These are phyloP conservation scores for Podaxis sp. DNA, from an alignment of 768 basidiomycete species.

Conservation along the genomic window DNA sequence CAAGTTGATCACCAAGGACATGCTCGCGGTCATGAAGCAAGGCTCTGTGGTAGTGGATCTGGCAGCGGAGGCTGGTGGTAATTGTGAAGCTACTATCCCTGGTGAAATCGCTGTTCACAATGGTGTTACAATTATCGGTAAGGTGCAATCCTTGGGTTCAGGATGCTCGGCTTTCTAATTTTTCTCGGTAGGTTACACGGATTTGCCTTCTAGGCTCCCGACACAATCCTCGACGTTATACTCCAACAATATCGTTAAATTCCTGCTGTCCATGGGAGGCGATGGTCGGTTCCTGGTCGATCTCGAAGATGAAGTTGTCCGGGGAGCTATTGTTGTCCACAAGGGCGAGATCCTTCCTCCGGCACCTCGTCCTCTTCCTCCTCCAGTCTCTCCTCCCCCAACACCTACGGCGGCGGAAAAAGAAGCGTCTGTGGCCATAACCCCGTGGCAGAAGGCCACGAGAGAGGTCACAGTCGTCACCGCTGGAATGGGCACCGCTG, in stretches of 20 bases:
- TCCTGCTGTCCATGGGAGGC: conserved; percentile 75
- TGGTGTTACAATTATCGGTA: conserved; percentile 84
- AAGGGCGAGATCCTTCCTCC: conserved; percentile 65
- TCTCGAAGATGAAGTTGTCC: conserved; percentile 80
- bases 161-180: conserved; percentile 1
- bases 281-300: conserved; percentile 64
- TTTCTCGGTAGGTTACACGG: conserved; percentile 62
- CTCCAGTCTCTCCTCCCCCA: conserved; percentile 53
- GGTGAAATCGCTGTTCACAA: conserved; percentile 67
- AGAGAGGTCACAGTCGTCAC: conserved; percentile 75
- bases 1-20: conserved; percentile 79
- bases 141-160: conserved; percentile 11
- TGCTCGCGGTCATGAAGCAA: conserved; percentile 90
- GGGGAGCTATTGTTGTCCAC: conserved; percentile 76
- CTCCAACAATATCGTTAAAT: conserved; percentile 90
- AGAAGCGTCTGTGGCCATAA: conserved; percentile 58
- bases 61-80: conserved; percentile 88
- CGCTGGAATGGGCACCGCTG: conserved; percentile 68
- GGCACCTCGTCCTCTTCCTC: conserved; percentile 64
- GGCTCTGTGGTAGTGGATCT: conserved; percentile 87
- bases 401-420: conserved; percentile 40
- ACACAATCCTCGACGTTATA: conserved; percentile 89
- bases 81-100: conserved; percentile 79
- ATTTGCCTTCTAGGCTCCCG: conserved; percentile 83
- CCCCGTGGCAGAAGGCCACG: conserved; percentile 82